Conservation (phyloP, 108 stramenopile species). For the Conticribra weissflogii region DNA sequence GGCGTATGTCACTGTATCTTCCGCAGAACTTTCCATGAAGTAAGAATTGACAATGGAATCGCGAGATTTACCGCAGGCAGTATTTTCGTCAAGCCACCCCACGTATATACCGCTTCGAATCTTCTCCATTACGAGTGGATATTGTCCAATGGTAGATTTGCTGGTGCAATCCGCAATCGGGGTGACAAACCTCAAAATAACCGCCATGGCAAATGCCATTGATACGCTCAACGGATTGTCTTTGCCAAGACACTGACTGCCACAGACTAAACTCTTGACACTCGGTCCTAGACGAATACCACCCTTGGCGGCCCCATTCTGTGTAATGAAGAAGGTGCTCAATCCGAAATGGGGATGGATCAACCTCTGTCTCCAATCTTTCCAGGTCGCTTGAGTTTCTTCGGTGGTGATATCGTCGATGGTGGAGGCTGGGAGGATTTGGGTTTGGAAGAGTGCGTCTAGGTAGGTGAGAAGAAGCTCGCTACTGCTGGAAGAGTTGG, state of each 20-base stretch:
- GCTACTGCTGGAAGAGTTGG: neutral
- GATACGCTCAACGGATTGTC: slow-evolving; percentile 46
- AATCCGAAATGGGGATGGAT: slow-evolving; percentile 87
- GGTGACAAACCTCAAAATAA: slow-evolving; percentile 81
- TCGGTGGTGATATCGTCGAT: slow-evolving; percentile 28
- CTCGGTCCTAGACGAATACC: slow-evolving; percentile 86
- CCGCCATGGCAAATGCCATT: slow-evolving; percentile 86
- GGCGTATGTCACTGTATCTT: slow-evolving; percentile 58
- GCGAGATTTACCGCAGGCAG: neutral
- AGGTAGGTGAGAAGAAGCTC: slow-evolving; percentile 59
- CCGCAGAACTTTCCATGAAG: neutral
- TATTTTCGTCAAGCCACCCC: slow-evolving; percentile 64
- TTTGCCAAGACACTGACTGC: neutral
- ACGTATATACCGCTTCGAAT: slow-evolving; percentile 43
- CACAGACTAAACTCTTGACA: slow-evolving; percentile 55
- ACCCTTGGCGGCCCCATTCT: slow-evolving; percentile 90
- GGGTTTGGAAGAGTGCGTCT: slow-evolving; percentile 69
- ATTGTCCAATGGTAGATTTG: neutral
- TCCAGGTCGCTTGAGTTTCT: slow-evolving; percentile 61
- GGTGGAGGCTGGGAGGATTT: slow-evolving; percentile 63
- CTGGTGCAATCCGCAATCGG: slow-evolving; percentile 36
- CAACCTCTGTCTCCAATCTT: slow-evolving; percentile 85
- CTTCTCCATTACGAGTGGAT: neutral
- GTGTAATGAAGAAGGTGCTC: slow-evolving; percentile 89
- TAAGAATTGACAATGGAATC: neutral